A percentile compares a stretch with the other conserved stretches of the same genome.
Conservation (phyloP, 805 yeast species). For the Saccharomyces kudriavzevii region DNA sequence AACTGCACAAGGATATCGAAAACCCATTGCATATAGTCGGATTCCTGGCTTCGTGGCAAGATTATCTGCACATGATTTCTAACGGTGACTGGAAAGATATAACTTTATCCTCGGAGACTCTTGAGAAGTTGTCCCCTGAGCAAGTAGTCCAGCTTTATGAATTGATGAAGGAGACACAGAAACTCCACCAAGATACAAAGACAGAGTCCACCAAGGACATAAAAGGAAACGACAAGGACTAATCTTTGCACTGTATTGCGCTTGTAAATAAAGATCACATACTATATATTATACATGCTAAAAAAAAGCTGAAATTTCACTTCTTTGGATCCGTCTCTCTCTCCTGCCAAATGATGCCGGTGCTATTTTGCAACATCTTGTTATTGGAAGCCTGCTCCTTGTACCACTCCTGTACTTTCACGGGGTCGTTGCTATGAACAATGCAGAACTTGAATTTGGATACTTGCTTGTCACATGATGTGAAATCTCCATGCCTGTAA, state of each 20-base stretch:
- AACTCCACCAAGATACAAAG: constrained; percentile 10
- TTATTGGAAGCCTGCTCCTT: constrained; percentile 48
- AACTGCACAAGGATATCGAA: constrained; percentile 69
- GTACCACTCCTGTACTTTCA: constrained; percentile 67
- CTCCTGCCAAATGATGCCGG: constrained; percentile 79
- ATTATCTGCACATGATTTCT: constrained; percentile 52
- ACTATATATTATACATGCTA: not conserved
- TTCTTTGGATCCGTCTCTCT: not conserved
- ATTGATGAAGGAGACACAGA: constrained; percentile 64
- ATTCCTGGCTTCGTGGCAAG: constrained; percentile 91
- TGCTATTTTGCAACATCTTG: constrained; percentile 58
- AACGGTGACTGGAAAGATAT: constrained; percentile 59
- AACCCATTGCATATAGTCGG: constrained; percentile 94
- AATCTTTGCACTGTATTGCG: not conserved
- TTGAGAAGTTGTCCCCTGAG: constrained; percentile 83
- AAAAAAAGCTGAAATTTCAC: not conserved
- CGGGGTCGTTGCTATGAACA: constrained; percentile 42
- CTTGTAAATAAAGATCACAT: not conserved
- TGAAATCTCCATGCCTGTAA: constrained; percentile 74
- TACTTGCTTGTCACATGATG: constrained; percentile 60
- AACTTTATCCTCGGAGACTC: constrained; percentile 50
- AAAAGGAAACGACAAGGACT: not conserved
- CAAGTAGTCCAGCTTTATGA: constrained; percentile 79
- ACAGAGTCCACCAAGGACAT: not conserved
- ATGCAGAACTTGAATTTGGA: constrained; percentile 78